Base-by-base conservation (phyloP, 495 filamentous ascomycete genomes). In the Aspergillus affinis region DNA sequence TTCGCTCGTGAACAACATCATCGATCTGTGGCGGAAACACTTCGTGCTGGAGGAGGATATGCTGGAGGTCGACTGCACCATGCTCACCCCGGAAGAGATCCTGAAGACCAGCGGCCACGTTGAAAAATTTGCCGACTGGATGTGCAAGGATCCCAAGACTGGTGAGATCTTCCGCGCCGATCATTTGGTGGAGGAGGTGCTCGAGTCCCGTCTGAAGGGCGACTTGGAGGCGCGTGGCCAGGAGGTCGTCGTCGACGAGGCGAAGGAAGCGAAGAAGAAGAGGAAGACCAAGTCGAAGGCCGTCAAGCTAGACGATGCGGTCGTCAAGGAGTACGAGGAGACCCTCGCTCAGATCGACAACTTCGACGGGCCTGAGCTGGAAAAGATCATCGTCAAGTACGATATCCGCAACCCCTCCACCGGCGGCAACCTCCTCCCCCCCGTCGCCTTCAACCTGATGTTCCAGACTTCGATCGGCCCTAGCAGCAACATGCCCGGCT, bases 61-160 rank as follows among this genome's bases (percentile, higher is more conserved):
- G 90, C 79, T 95, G 48, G 91, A 95, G 76, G 85, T 95, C 45
- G 91, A 95, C 72, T 92, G 89, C 72, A 90, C 86, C 13, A 90
- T 89, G 72, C 72, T 95, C 64, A 95, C 91, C 55, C 94, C 94
- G 21, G 82, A 91, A 60, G 90, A 93, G 46, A 90, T 98, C 12
- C 81, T 98, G 49, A 96, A 97, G 84, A 98, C 94, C 23, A 91
- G 87, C 69, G 94, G 95, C 59, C 94, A 98, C 75, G 94, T 98
- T 54, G 94, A 97, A 64, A 95, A 95, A 74, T 98, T 98, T 72
- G 89, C 92, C 65, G 95, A 98, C 73, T 97, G 91, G 91, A 97
- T 97, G 93, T 96, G 92, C 86, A 97, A 97, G 75, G 94, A 98
- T 73, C 92, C 92, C 55, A 94, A 96, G 80, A 94, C 88, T 65